These are phyloP conservation scores for Sisymbrium altissimum DNA, from an alignment of 345 rosid species.

Conservation along the genomic window DNA sequence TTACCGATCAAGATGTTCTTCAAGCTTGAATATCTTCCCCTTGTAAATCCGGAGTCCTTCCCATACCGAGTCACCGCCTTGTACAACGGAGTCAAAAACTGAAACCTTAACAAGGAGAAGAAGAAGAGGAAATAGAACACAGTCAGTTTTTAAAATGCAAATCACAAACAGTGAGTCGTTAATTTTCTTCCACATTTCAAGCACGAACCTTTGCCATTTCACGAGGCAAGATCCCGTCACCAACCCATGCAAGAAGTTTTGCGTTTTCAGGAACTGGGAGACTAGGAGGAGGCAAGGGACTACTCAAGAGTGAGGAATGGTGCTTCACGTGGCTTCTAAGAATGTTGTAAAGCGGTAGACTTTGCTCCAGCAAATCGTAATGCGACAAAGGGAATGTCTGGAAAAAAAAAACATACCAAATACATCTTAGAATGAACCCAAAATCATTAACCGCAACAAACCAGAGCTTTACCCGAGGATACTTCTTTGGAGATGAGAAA, in stretches of 20 bases:
- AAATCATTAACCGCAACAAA: neutral
- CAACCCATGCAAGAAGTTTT: conserved; percentile 86
- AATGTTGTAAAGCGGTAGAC: conserved; percentile 73
- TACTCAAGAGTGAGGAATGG: conserved; percentile 39
- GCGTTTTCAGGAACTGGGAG: conserved; percentile 76
- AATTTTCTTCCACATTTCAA: conserved; percentile 14
- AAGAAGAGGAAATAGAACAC: conserved; percentile 26
- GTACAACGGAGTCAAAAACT: conserved; percentile 85
- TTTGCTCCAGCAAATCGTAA: conserved; percentile 73
- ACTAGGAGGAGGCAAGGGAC: conserved; percentile 56
- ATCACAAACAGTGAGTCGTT: neutral
- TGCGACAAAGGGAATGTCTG: conserved; percentile 67
- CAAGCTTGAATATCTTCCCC: conserved; percentile 80
- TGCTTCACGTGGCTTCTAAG: conserved; percentile 55
- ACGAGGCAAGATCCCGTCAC: conserved; percentile 78
- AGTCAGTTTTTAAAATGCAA: neutral
- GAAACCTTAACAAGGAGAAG: conserved; percentile 54
- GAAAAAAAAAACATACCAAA: neutral
- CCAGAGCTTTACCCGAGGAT: conserved; percentile 47
- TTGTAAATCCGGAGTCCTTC: conserved; percentile 81
- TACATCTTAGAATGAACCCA: neutral
- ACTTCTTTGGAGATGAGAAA: conserved; percentile 49
- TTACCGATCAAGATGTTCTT: conserved; percentile 82
- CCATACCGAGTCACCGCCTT: conserved; percentile 96
- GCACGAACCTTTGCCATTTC: conserved; percentile 66